These are phyloP conservation scores for Physocladia obscura DNA, from an alignment of 192 early-diverging fungal genomes.

Conservation along the genomic window DNA sequence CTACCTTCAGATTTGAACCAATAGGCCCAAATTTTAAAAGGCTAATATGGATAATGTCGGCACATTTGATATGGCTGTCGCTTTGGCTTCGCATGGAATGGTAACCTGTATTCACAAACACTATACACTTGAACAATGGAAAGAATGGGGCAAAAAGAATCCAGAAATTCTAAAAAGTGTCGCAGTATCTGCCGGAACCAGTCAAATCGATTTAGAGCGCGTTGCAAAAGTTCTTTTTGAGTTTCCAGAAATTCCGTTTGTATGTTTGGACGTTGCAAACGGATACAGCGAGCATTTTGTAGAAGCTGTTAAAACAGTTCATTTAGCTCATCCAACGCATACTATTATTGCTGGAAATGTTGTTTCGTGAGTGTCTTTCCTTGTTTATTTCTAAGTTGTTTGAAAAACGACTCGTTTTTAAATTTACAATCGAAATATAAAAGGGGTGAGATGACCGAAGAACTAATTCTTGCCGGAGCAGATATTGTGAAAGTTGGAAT, in stretches of 20 bases:
- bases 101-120: constrained; percentile 24
- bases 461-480: constrained; percentile 19
- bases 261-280: constrained; percentile 20
- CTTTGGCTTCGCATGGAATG: not conserved
- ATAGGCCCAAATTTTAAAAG: not conserved
- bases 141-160: not conserved
- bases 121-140: constrained; percentile 21
- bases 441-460: constrained; percentile 24
- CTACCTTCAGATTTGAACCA: too few species aligned
- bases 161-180: not conserved
- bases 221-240: not conserved
- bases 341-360: constrained; percentile 22
- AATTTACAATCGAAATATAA: not conserved
- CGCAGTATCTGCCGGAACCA: constrained; percentile 16
- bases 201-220: constrained; percentile 12
- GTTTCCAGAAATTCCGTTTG: constrained; percentile 18
- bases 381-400: not conserved
- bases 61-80: constrained; percentile 16
- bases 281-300: constrained; percentile 25
- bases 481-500: constrained; percentile 26
- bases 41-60: constrained; percentile 25
- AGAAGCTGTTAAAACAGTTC: constrained; percentile 16
- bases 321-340: constrained; percentile 3
- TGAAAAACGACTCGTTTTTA: not conserved
- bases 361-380: constrained; percentile 8